Evolutionary conservation across 1,284 basidiomycete genomes (phyloP).

Genomic region (Athelia sp.): DNA sequence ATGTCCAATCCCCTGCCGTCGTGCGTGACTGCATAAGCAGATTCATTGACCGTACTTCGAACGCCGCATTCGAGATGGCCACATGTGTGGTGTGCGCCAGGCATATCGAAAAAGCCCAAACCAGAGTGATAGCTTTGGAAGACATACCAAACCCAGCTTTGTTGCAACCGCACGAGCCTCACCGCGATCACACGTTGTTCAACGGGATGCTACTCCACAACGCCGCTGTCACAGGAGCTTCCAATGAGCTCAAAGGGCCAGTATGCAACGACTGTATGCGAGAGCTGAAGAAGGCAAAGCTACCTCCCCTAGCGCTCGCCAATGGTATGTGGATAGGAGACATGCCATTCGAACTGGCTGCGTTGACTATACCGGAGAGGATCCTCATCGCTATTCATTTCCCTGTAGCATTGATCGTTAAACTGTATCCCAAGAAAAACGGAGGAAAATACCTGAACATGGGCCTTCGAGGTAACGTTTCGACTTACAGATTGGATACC

Average conservation of each 20-base stretch:
- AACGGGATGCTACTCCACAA: neutral
- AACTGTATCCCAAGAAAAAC: constrained; percentile 21
- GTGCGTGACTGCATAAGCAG: neutral
- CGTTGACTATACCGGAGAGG: constrained; percentile 21
- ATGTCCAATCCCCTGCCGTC: neutral
- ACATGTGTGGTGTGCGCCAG: neutral
- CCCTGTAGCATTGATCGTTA: constrained; percentile 25
- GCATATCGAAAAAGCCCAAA: neutral
- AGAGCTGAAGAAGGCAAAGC: constrained; percentile 4
- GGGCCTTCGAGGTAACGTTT: constrained; percentile 17
- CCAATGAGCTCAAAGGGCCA: neutral
- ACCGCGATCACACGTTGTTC: neutral
- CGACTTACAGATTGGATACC: constrained; percentile 9
- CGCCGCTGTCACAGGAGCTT: neutral
- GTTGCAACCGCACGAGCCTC: neutral
- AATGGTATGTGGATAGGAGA: constrained; percentile 31
- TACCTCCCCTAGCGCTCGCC: constrained; percentile 20
- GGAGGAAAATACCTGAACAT: constrained; percentile 1
- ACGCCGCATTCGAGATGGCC: neutral
- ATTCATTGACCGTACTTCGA: neutral
- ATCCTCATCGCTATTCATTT: constrained; percentile 22
- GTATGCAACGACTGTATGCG: constrained; percentile 6
- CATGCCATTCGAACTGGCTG: constrained; percentile 17
- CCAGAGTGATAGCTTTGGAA: neutral
- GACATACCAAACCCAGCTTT: neutral